Evolutionary conservation across 768 basidiomycete genomes (phyloP).

Genomic region (Boletus pseudo-olivaceus): DNA sequence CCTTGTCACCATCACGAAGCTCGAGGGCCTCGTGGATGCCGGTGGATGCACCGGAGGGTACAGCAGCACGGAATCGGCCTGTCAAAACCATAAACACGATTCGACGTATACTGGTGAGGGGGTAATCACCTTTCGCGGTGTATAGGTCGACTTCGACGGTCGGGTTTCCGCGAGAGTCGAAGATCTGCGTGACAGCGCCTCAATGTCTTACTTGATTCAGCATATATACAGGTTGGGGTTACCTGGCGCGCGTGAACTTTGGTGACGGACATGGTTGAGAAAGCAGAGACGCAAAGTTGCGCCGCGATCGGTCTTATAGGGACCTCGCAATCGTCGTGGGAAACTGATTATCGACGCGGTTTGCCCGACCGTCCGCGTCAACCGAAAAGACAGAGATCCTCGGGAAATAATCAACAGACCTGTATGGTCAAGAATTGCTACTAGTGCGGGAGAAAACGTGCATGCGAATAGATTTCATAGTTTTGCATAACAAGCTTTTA

Average conservation of each 20-base stretch:
- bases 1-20: constrained; percentile 95
- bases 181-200: constrained; percentile 63
- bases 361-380: background rate
- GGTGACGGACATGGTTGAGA: constrained; percentile 78
- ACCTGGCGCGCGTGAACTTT: constrained; percentile 94
- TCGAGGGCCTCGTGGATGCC: constrained; percentile 98
- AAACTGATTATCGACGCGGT: constrained; percentile 37
- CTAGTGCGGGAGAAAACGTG: background rate
- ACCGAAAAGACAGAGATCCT: background rate
- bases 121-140: constrained; percentile 74
- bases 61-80: constrained; percentile 93
- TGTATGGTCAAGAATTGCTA: background rate
- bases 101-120: constrained; percentile 2
- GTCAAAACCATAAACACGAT: constrained; percentile 14
- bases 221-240: constrained; percentile 14
- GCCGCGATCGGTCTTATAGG: constrained; percentile 22
- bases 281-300: constrained; percentile 17
- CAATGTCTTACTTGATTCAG: constrained; percentile 1
- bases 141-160: constrained; percentile 91
- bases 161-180: constrained; percentile 98
- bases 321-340: constrained; percentile 22
- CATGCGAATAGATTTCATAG: constrained; percentile 2
- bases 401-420: constrained; percentile 12
- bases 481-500: constrained; percentile 10
- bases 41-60: constrained; percentile 98